Evolutionary conservation across 208 protist species (phyloP).

Genomic region (Acanthamoeba divionensis): DNA sequence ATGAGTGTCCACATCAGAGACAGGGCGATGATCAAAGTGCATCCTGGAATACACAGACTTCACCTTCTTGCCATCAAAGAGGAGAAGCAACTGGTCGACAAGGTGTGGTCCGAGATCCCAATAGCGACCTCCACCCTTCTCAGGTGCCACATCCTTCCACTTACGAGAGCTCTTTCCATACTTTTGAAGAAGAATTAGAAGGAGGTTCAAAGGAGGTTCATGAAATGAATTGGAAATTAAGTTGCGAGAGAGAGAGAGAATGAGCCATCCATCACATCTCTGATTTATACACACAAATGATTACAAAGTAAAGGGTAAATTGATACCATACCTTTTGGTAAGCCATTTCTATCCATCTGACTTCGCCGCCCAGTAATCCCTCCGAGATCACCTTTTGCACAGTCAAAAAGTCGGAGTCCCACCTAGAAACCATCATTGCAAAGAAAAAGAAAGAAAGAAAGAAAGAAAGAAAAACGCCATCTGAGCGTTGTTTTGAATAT

Average conservation of each 20-base stretch:
- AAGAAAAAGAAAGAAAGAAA: no score
- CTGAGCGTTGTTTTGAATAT: no score
- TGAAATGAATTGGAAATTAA: no score
- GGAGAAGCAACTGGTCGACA: conserved; percentile 12
- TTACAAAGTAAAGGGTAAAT: no score
- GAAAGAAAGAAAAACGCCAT: no score
- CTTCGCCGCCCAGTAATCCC: not conserved
- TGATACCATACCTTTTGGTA: conserved; percentile 39
- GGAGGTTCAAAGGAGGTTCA: no score
- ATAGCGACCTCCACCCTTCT: not conserved
- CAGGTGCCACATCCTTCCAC: not conserved
- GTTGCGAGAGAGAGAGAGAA: no score
- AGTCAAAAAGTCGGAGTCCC: conserved; percentile 29
- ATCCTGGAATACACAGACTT: conserved; percentile 6
- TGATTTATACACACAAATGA: no score
- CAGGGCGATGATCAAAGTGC: not conserved
- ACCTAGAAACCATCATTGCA: no score
- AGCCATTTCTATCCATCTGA: not conserved
- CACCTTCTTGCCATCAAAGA: not conserved
- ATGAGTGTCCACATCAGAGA: not conserved
- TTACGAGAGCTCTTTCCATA: not conserved
- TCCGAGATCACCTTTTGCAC: not conserved
- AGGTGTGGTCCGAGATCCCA: conserved; percentile 23
- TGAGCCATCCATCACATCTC: no score
- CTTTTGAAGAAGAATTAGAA: no score